Evolutionary conservation across 164 flowering plant species (phyloP).

Genomic region (Echeveria elegans): DNA sequence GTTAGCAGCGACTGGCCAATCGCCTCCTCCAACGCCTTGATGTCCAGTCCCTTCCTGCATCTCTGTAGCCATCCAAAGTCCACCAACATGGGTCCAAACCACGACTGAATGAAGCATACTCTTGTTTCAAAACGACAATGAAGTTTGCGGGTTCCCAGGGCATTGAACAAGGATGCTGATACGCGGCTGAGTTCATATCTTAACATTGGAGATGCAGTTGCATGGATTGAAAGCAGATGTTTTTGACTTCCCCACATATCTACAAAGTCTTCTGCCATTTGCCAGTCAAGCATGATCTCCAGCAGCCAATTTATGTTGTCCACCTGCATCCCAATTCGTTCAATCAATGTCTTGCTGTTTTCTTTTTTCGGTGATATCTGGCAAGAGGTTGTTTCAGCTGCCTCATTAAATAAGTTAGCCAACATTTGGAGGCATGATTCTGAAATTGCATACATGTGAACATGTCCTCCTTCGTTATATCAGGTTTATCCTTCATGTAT

Average conservation of each 20-base stretch:
- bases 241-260: slow-evolving; percentile 60
- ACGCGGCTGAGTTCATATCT: slow-evolving; percentile 84
- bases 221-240: slow-evolving; percentile 45
- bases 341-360: slow-evolving; percentile 41
- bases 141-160: slow-evolving; percentile 65
- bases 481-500: slow-evolving; percentile 55
- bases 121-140: slow-evolving; percentile 57
- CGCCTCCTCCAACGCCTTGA: slow-evolving; percentile 69
- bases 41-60: slow-evolving; percentile 76
- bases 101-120: slow-evolving; percentile 37
- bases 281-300: slow-evolving; percentile 65
- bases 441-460: slow-evolving; percentile 50
- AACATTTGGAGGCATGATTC: slow-evolving; percentile 44
- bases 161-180: slow-evolving; percentile 60
- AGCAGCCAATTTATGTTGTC: slow-evolving; percentile 83
- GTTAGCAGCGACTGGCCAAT: slow-evolving; percentile 83
- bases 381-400: slow-evolving; percentile 19
- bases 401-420: slow-evolving; percentile 43
- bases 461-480: slow-evolving; percentile 54
- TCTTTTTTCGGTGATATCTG: slow-evolving; percentile 18
- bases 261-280: slow-evolving; percentile 81
- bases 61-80: slow-evolving; percentile 94
- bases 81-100: slow-evolving; percentile 76
- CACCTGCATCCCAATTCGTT: slow-evolving; percentile 63
- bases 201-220: slow-evolving; percentile 59